Evolutionary conservation across 345 rosid genomes (phyloP), one percentile per base, ranked within the genome.

Genomic region (Citrus hindsii): DNA sequence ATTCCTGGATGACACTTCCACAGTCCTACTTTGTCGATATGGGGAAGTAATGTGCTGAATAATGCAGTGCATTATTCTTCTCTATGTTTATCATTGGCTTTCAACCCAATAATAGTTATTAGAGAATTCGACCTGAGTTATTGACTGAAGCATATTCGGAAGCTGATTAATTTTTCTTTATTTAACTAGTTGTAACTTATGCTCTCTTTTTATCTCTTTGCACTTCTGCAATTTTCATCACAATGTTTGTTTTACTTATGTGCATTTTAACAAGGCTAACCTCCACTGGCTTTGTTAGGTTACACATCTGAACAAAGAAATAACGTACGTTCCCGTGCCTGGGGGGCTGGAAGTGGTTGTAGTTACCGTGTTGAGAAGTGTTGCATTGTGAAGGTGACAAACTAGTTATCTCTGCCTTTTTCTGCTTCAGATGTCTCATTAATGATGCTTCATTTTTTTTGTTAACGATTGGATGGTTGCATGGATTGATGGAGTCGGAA

Each of bases 331-430:
- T 97, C 99, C 80, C 94, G 99, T 81, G 97, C 99, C 18, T 97
- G 99, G 99, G 99, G 99, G 82, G 98, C 98, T 79, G 99, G 98
- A 82, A 97, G 94, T 69, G 95, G 95, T 72, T 97, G 98, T 85
- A 97, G 99, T 79, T 97, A 91, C 86, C 90, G 87, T 78, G 93
- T 97, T 78, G 98, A 97, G 83, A 88, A 90, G 73, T 97, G 99
- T 91, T 97, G 92, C 92, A 93, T 97, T 82, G 87, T 97, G 82
- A 97, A 97, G 99, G 99, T 97, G 75, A 75, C 61, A 53, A 76
- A 75, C n/a, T 79, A 67, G 38, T 62, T 30, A 73, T 76, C 66
- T 70, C 74, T 58, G 4, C 72, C 35, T 58, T 37, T 62, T 51
- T 71, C 73, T 66, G 14, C 58, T 37, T 42, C 51, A 65, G 61